Conservation (phyloP, 2,329 filamentous ascomycete genomes). For the Aspergillus alliaceus region DNA sequence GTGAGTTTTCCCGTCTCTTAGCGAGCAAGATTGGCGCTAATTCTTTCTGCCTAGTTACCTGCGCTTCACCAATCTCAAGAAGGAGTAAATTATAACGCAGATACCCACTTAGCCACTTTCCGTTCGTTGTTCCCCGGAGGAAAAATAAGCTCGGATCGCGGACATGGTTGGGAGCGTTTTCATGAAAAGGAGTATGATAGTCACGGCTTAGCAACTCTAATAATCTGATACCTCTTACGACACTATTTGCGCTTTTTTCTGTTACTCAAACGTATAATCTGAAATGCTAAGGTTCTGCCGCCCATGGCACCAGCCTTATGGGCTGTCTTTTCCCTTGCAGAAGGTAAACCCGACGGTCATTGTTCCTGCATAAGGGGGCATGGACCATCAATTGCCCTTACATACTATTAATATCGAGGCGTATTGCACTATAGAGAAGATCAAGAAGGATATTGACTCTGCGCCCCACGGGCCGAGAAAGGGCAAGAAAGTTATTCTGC, state of each 20-base stretch:
- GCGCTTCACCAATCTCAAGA: conserved; percentile 37
- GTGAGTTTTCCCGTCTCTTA: conserved; percentile 30
- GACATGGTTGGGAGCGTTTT: not conserved
- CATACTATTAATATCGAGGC: not conserved
- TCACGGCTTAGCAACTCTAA: conserved; percentile 6
- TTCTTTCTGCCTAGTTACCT: conserved; percentile 31
- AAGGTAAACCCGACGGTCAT: not conserved
- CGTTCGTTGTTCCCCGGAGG: not conserved
- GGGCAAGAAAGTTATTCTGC: not conserved
- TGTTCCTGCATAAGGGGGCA: not conserved
- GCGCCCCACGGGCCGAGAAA: not conserved
- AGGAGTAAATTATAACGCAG: conserved; percentile 25
- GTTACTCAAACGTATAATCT: not conserved
- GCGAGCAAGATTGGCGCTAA: not conserved
- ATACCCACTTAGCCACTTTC: not conserved
- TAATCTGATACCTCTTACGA: conserved; percentile 14
- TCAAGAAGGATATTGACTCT: not conserved
- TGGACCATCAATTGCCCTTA: not conserved
- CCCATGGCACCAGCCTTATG: no score
- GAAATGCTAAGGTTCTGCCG: not conserved
- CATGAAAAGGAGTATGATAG: conserved; percentile 10
- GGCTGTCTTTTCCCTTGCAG: not conserved
- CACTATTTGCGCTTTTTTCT: not conserved
- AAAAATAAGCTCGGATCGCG: not conserved
- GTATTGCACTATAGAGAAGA: not conserved